Conservation (phyloP, 1,284 basidiomycete species). For the Phlebopus sp. region DNA sequence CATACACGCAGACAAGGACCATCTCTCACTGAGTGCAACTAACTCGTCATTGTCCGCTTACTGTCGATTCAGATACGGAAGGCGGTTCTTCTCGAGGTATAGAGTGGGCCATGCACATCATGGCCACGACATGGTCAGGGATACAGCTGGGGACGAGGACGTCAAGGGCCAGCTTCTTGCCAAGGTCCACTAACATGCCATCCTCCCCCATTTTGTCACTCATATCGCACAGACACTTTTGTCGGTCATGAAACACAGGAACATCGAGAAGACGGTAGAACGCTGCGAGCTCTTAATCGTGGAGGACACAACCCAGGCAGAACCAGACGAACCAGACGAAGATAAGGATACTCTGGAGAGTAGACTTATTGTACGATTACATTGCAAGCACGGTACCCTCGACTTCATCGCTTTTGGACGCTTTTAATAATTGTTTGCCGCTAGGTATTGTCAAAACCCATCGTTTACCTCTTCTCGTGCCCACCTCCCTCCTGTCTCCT, state of each 20-base stretch:
- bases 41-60: slow-evolving; percentile 79
- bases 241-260: slow-evolving; percentile 68
- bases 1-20: slow-evolving; percentile 59
- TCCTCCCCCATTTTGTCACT: slow-evolving; percentile 5
- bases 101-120: slow-evolving; percentile 34
- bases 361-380: slow-evolving; percentile 63
- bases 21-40: slow-evolving; percentile 63
- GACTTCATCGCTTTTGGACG: neutral
- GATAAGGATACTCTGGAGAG: slow-evolving; percentile 66
- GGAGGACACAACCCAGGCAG: slow-evolving; percentile 42
- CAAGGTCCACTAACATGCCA: slow-evolving; percentile 46
- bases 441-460: slow-evolving; percentile 79
- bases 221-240: slow-evolving; percentile 52
- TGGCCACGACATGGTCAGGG: slow-evolving; percentile 16
- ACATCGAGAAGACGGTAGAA: slow-evolving; percentile 71
- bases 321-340: slow-evolving; percentile 41
- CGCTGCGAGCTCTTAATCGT: slow-evolving; percentile 69
- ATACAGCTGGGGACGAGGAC: slow-evolving; percentile 31
- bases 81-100: slow-evolving; percentile 69
- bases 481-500: slow-evolving; percentile 59
- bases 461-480: slow-evolving; percentile 57
- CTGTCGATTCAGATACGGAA: slow-evolving; percentile 70
- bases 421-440: slow-evolving; percentile 4
- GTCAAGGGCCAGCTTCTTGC: slow-evolving; percentile 63
- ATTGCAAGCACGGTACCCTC: slow-evolving; percentile 74